phyloP scores from a whole-genome alignment of 768 basidiomycete genomes.

The Mycena vitilis region DNA sequence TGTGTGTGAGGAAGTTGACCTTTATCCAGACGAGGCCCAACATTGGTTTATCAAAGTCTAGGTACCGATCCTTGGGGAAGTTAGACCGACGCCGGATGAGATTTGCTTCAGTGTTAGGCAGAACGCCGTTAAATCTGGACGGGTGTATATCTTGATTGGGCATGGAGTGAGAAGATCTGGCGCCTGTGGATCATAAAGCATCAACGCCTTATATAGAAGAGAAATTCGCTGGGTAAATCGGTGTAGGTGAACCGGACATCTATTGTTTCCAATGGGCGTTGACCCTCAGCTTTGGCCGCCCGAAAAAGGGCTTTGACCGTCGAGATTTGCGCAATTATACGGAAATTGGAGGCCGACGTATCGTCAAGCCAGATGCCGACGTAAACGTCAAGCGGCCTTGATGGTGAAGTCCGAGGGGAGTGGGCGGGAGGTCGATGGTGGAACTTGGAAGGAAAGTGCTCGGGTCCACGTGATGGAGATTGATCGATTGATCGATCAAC shows the following conservation, averaged over 20 bases:
- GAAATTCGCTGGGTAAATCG: no score
- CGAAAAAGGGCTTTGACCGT: no score
- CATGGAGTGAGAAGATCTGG: no score
- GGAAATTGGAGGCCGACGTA: neutral
- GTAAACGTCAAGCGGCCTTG: slow-evolving; percentile 11
- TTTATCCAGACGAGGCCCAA: neutral
- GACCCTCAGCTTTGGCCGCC: no score
- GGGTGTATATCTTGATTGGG: no score
- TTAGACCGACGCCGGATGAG: neutral
- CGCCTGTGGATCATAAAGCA: no score
- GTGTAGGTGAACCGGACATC: no score
- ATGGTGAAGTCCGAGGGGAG: neutral
- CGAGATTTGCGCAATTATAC: no score
- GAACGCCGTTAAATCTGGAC: neutral
- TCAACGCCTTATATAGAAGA: no score
- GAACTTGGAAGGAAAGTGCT: neutral
- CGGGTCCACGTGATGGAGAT: no score
- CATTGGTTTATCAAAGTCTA: neutral
- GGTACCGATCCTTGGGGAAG: neutral
- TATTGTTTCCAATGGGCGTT: no score
- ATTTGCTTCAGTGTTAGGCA: neutral
- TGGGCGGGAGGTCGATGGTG: neutral
- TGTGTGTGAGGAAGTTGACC: neutral
- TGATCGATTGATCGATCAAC: no score
- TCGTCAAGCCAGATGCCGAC: slow-evolving; percentile 4